phyloP scores from a whole-genome alignment of 495 filamentous ascomycete species.

The Hypoxylon intermedium region DNA sequence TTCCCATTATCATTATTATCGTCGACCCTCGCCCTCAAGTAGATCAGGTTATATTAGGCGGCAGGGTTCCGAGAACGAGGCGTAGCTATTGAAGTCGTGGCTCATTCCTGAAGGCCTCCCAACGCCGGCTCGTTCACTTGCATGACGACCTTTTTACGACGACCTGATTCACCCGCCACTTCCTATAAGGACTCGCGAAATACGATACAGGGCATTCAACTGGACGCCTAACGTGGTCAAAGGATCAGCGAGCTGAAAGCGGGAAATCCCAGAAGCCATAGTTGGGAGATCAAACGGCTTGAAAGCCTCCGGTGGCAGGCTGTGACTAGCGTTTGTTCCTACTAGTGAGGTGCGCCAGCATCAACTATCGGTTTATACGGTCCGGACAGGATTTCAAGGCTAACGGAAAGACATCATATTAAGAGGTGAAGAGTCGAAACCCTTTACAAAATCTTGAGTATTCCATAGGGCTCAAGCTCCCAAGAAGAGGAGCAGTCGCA shows the following conservation, averaged over 20 bases:
- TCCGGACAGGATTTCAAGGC: background rate
- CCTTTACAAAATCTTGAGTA: background rate
- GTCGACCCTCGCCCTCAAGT: constrained; percentile 1
- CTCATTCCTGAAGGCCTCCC: constrained; percentile 23
- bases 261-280: constrained; percentile 2
- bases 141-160: constrained; percentile 9
- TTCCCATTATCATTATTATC: constrained; percentile 3
- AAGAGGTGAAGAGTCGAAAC: constrained; percentile 7
- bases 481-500: background rate
- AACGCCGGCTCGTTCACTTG: constrained; percentile 9
- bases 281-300: constrained; percentile 9
- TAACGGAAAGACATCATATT: constrained; percentile 17
- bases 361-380: constrained; percentile 2
- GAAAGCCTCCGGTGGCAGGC: constrained; percentile 9
- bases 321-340: constrained; percentile 23
- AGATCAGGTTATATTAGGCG: constrained; percentile 11
- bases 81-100: constrained; percentile 22
- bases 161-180: constrained; percentile 9
- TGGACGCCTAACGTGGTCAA: constrained; percentile 13
- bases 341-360: constrained; percentile 14
- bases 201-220: constrained; percentile 8
- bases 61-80: constrained; percentile 12
- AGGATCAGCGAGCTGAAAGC: constrained; percentile 24
- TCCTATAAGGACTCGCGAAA: constrained; percentile 17
- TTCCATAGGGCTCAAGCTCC: background rate